Base-by-base conservation (phyloP, 192 early-diverging fungal genomes). In the Linnemannia elongata region DNA sequence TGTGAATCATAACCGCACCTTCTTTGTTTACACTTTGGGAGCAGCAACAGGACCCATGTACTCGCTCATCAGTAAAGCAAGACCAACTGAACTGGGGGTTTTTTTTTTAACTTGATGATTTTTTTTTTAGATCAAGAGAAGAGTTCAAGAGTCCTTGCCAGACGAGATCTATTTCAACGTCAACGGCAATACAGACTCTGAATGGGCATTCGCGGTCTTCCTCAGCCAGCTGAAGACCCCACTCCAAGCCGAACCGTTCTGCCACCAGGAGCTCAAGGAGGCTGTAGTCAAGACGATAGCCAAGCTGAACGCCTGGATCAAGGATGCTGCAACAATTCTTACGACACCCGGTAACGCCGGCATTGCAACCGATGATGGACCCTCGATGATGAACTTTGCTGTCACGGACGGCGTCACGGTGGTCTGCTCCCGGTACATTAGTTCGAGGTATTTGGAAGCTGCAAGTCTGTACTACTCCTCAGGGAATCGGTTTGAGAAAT, bases 191-290 rank as follows among this genome's bases (percentile, higher is more conserved):
- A 95, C 95, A 0, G 95, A 95, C 83, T 95, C 95, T 9, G 95
- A 96, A 88, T 93, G 93, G 88, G 94, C 94, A 1, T 96, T 96
- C 91, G 95, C 95, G 22, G 88, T 96, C 57, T 96, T 95, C 74
- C 89, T 96, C 15, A 95, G 92, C 57, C 93, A 93, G 84, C 89
- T 96, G 55, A 82, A 89, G 54, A 66, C 76, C 39, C 79, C 79
- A 0, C 88, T 88, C 3, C 68, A 85, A 9, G 66, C 89, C 8
- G 85, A 82, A 6, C 78, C 87, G 6, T 96, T 95, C 78, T 89
- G 92, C 47, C 90, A 91, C 45, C 39, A 79, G 7, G 90, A 92
- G 79, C 88, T 96, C 35, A 92, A 93, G 42, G 89, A 88, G 1
- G 95, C 95, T 8, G 93, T 96, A 92, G 82, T 95, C 44, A 89